phyloP scores from a whole-genome alignment of 345 rosid genomes.

The Carallia brachiata region DNA sequence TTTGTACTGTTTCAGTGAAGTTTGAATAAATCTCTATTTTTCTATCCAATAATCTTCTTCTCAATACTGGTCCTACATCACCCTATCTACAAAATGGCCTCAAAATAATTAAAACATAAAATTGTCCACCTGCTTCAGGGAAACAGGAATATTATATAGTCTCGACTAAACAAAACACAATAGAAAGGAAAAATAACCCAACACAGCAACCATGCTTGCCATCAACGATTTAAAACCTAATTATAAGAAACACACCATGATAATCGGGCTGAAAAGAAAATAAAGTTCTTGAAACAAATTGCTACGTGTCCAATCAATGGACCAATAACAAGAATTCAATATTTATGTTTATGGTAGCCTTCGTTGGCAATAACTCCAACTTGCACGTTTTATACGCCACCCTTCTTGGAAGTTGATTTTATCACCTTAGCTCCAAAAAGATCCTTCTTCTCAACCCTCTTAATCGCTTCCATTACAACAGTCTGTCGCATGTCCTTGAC shows the following conservation, averaged over 20 bases:
- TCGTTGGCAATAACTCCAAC: neutral
- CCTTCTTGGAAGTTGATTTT: conserved; percentile 87
- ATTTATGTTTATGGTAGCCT: neutral
- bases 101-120: no score
- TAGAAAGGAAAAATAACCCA: no score
- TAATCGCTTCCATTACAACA: conserved; percentile 78
- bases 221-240: neutral
- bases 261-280: neutral
- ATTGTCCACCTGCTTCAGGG: no score
- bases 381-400: conserved; percentile 54
- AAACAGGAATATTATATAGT: no score
- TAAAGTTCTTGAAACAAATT: neutral
- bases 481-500: conserved; percentile 95
- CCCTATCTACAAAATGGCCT: no score
- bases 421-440: conserved; percentile 78
- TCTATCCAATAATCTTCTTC: no score
- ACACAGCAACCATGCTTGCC: neutral
- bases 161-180: no score
- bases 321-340: neutral
- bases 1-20: no score
- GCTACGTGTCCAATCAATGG: neutral
- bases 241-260: neutral
- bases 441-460: conserved; percentile 83
- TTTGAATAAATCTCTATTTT: no score
- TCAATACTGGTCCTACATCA: no score